phyloP scores from a whole-genome alignment of 768 basidiomycete genomes.

The Suillus decipiens region DNA sequence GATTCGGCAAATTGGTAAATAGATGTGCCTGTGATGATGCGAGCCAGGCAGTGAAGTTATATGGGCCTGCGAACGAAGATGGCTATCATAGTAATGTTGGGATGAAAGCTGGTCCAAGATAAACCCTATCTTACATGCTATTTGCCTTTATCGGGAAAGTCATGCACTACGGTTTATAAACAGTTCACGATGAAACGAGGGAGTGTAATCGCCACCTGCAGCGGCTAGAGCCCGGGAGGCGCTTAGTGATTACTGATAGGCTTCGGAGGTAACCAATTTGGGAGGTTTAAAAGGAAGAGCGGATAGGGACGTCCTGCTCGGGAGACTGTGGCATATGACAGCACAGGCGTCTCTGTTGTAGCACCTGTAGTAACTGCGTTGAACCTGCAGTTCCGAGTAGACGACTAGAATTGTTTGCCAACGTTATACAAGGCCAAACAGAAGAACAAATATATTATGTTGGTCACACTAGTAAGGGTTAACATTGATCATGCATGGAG shows the following conservation, averaged over 20 bases:
- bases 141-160: background rate
- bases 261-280: background rate
- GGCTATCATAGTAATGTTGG: background rate
- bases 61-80: background rate
- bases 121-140: background rate
- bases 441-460: background rate
- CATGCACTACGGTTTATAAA: background rate
- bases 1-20: background rate
- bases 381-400: too few species aligned
- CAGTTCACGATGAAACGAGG: background rate
- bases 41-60: background rate
- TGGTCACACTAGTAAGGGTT: too few species aligned
- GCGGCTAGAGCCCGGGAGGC: background rate
- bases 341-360: background rate
- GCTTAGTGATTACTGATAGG: background rate
- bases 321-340: background rate
- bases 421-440: background rate
- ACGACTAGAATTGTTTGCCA: background rate
- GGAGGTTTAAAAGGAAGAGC: background rate
- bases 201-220: background rate
- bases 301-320: background rate
- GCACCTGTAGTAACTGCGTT: too few species aligned
- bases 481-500: too few species aligned
- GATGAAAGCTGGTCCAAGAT: background rate
- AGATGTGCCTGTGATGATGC: background rate